Evolutionary conservation across 1,284 basidiomycete species (phyloP).

Genomic region (Peniophora sp.): DNA sequence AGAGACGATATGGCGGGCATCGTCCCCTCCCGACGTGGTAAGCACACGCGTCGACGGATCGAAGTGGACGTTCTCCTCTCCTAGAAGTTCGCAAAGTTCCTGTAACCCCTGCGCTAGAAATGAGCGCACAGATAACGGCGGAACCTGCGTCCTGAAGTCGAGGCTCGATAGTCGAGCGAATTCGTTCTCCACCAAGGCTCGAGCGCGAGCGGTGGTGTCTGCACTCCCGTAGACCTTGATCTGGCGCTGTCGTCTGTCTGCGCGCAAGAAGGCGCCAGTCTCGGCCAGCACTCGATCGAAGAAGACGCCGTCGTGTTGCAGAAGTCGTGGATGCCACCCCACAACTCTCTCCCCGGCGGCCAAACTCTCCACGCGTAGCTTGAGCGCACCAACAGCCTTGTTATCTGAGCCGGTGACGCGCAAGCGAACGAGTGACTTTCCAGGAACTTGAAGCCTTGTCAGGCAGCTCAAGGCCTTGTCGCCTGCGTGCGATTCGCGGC

Average conservation of each 20-base stretch:
- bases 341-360: conserved; percentile 39
- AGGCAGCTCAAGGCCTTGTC: conserved; percentile 19
- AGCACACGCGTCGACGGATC: too few species aligned
- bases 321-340: conserved; percentile 41
- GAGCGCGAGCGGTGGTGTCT: conserved; percentile 27
- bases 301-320: conserved; percentile 21
- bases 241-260: conserved; percentile 31
- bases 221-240: conserved; percentile 35
- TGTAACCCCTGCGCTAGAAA: conserved; percentile 28
- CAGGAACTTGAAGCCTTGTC: conserved; percentile 16
- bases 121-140: conserved; percentile 31
- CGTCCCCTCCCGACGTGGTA: too few species aligned
- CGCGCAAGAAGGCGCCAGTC: conserved; percentile 32
- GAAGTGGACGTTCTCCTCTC: neutral
- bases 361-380: conserved; percentile 48
- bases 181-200: conserved; percentile 32
- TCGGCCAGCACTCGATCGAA: conserved; percentile 23
- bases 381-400: conserved; percentile 43
- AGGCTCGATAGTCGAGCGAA: conserved; percentile 31
- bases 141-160: conserved; percentile 29
- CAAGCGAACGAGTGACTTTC: conserved; percentile 10
- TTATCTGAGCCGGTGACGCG: conserved; percentile 28
- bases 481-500: conserved; percentile 17
- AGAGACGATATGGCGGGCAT: too few species aligned
- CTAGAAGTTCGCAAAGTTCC: neutral